Conservation (phyloP, 805 yeast species). For the Nematodospora valgi region DNA sequence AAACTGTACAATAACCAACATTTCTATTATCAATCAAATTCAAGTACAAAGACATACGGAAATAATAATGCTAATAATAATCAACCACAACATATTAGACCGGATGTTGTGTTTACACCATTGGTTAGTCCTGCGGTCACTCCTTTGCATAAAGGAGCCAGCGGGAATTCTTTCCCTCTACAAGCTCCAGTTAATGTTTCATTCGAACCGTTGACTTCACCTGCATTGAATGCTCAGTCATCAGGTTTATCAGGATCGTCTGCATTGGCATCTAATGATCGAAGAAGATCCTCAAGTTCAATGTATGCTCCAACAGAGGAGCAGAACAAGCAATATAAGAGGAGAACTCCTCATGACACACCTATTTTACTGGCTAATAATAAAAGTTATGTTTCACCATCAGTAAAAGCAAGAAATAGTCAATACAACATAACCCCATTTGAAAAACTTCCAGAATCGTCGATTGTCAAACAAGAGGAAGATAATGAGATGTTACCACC, state of each 20-base stretch:
- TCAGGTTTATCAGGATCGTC: background rate
- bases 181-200: constrained; percentile 24
- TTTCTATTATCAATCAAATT: constrained; percentile 30
- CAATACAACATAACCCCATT: constrained; percentile 11
- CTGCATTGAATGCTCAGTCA: constrained; percentile 53
- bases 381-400: constrained; percentile 27
- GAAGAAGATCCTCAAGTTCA: constrained; percentile 32
- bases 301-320: constrained; percentile 28
- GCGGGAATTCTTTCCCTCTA: background rate
- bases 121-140: constrained; percentile 74
- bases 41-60: constrained; percentile 7
- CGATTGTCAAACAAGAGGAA: background rate
- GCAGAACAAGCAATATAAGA: constrained; percentile 18
- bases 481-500: constrained; percentile 30
- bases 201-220: constrained; percentile 62
- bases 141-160: constrained; percentile 45
- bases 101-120: constrained; percentile 70
- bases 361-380: constrained; percentile 31
- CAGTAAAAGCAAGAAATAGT: constrained; percentile 24
- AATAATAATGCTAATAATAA: constrained; percentile 3
- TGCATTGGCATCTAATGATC: constrained; percentile 11
- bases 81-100: constrained; percentile 37
- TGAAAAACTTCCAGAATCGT: constrained; percentile 30
- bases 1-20: constrained; percentile 41
- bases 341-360: constrained; percentile 44